phyloP scores from a whole-genome alignment of 1,284 basidiomycete genomes.

The Malassezia nana region DNA sequence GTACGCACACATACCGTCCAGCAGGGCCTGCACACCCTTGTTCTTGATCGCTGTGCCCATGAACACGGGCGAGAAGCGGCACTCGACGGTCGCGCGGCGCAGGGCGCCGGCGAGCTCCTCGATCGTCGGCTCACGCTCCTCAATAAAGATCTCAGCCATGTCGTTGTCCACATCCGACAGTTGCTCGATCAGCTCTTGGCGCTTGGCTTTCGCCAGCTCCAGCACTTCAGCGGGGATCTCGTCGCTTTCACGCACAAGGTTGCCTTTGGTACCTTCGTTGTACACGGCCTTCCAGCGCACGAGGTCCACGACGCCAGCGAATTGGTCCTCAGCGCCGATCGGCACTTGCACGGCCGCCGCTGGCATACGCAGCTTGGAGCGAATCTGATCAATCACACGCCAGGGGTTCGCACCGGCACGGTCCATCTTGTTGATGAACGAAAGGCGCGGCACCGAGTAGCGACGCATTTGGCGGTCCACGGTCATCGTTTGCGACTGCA shows the following conservation, averaged over 20 bases:
- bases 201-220: conserved; percentile 42
- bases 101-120: conserved; percentile 71
- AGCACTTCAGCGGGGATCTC: conserved; percentile 70
- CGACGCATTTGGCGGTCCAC: conserved; percentile 97
- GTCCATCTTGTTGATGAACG: conserved; percentile 99
- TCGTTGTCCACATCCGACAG: conserved; percentile 93
- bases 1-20: conserved; percentile 93
- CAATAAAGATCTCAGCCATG: conserved; percentile 81
- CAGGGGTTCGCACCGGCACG: conserved; percentile 93
- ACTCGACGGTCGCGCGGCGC: conserved; percentile 72
- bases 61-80: conserved; percentile 93
- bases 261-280: conserved; percentile 87
- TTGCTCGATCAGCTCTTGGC: conserved; percentile 77
- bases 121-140: conserved; percentile 52
- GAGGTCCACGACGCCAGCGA: conserved; percentile 83
- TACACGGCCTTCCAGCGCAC: conserved; percentile 91
- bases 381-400: conserved; percentile 84
- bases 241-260: conserved; percentile 69
- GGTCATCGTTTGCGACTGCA: conserved; percentile 96
- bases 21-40: conserved; percentile 82
- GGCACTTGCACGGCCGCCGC: conserved; percentile 95
- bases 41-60: conserved; percentile 97
- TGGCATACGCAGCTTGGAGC: conserved; percentile 78
- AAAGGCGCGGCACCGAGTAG: conserved; percentile 83
- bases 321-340: conserved; percentile 80